Evolutionary conservation across 2,329 filamentous ascomycete species (phyloP).

Genomic region (Chaetomiaceae sp.): DNA sequence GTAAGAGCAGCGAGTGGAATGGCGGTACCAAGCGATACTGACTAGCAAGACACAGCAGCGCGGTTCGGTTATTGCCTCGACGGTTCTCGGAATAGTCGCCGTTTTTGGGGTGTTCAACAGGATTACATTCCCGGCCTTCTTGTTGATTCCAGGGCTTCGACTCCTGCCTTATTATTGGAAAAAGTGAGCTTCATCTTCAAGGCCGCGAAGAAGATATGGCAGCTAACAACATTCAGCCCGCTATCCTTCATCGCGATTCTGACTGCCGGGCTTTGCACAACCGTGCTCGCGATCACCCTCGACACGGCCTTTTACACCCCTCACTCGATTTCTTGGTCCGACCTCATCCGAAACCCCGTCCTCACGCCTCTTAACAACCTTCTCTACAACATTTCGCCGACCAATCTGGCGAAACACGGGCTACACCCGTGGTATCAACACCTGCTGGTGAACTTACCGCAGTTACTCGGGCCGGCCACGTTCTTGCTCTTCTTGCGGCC

Average conservation of each 20-base stretch:
- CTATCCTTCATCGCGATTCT: conserved; percentile 59
- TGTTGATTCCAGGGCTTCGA: conserved; percentile 76
- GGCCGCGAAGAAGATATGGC: not conserved
- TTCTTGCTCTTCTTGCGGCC: conserved; percentile 56
- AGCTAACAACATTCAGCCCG: conserved; percentile 41
- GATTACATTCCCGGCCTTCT: conserved; percentile 93
- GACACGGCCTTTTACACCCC: conserved; percentile 81
- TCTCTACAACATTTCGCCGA: conserved; percentile 64
- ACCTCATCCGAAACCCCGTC: conserved; percentile 60
- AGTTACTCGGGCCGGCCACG: conserved; percentile 67
- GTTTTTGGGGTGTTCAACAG: conserved; percentile 92
- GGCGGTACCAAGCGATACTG: conserved; percentile 18
- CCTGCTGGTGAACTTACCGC: conserved; percentile 64
- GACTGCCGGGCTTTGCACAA: conserved; percentile 62
- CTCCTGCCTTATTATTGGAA: conserved; percentile 80
- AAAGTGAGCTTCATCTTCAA: conserved; percentile 53
- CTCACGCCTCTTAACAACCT: conserved; percentile 77
- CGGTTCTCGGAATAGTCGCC: conserved; percentile 72
- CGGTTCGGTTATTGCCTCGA: conserved; percentile 70
- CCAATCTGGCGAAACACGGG: conserved; percentile 71
- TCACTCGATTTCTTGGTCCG: conserved; percentile 59
- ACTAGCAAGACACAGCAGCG: conserved; percentile 51
- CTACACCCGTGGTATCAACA: conserved; percentile 78
- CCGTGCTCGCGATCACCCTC: conserved; percentile 67
- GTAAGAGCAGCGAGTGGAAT: conserved; percentile 44